These are phyloP conservation scores for Suillus tomentosus DNA, from an alignment of 768 basidiomycete genomes.

Conservation along the genomic window DNA sequence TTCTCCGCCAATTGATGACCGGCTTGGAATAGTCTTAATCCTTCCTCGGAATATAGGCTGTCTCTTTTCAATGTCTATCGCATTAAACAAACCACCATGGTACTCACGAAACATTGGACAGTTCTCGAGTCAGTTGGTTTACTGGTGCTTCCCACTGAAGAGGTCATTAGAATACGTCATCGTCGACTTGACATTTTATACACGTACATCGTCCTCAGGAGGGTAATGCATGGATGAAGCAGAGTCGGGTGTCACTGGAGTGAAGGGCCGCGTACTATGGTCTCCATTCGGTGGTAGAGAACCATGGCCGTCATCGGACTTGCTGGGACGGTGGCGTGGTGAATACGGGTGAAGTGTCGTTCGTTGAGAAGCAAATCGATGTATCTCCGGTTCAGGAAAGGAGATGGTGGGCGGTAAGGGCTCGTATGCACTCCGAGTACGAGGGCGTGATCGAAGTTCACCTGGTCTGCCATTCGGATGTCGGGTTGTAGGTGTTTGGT, in stretches of 20 bases:
- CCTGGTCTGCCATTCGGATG: constrained; percentile 24
- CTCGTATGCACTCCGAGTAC: constrained; percentile 42
- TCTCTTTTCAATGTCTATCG: constrained; percentile 12
- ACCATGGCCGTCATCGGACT: constrained; percentile 37
- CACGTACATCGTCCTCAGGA: constrained; percentile 40
- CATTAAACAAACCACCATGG: constrained; percentile 8
- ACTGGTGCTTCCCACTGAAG: constrained; percentile 28
- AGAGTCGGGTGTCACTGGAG: constrained; percentile 34
- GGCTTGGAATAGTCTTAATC: constrained; percentile 64
- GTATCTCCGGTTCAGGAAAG: constrained; percentile 57
- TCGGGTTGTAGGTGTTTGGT: constrained; percentile 26
- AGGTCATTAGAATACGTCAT: constrained; percentile 24
- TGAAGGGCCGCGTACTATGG: constrained; percentile 28
- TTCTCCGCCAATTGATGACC: constrained; percentile 60
- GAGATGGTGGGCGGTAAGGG: constrained; percentile 31
- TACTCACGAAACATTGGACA: constrained; percentile 44
- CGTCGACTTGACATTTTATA: constrained; percentile 10
- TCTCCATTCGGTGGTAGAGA: constrained; percentile 17
- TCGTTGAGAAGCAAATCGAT: constrained; percentile 46
- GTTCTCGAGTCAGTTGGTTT: constrained; percentile 34
- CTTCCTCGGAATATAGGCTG: constrained; percentile 66
- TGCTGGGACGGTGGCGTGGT: constrained; percentile 40
- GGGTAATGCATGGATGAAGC: constrained; percentile 30
- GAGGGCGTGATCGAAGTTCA: constrained; percentile 32
- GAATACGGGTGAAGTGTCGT: constrained; percentile 27